A percentile compares a stretch with the other conserved stretches of the same genome.
Conservation (phyloP, 1,139 yeast species). For the Protomyces lactucae-debilis region DNA sequence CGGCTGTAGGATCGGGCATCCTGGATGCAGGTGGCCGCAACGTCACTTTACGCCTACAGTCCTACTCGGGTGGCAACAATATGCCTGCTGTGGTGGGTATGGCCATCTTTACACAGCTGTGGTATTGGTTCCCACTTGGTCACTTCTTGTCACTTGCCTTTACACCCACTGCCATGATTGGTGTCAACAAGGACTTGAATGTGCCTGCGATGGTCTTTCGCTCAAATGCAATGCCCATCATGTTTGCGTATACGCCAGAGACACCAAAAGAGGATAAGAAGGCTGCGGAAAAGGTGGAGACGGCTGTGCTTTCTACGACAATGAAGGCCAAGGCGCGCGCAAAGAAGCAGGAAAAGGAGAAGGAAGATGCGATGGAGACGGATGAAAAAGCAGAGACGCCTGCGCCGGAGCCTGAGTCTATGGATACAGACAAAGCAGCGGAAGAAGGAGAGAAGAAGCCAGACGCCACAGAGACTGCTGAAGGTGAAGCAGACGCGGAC, state of each 20-base stretch:
- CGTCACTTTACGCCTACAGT: constrained; percentile 88
- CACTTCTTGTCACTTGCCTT: constrained; percentile 90
- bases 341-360: constrained; percentile 54
- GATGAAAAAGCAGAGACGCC: constrained; percentile 36
- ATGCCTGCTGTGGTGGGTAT: constrained; percentile 89
- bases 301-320: constrained; percentile 92
- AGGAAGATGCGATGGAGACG: constrained; percentile 40
- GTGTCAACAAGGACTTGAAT: constrained; percentile 77
- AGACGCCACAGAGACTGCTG: neutral
- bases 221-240: constrained; percentile 73
- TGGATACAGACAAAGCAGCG: constrained; percentile 36
- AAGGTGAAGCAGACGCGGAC: constrained; percentile 16
- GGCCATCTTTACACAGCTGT: constrained; percentile 81
- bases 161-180: constrained; percentile 86
- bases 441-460: constrained; percentile 33
- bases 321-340: constrained; percentile 90
- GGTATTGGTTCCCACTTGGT: constrained; percentile 99
- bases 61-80: constrained; percentile 86
- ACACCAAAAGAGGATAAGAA: constrained; percentile 73
- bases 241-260: constrained; percentile 88
- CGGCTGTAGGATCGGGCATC: constrained; percentile 94
- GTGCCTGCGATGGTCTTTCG: constrained; percentile 78
- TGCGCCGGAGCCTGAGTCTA: constrained; percentile 40
- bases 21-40: constrained; percentile 99
- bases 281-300: constrained; percentile 82